phyloP scores from a whole-genome alignment of 176 grass and related monocot species.

The Poa pratensis region DNA sequence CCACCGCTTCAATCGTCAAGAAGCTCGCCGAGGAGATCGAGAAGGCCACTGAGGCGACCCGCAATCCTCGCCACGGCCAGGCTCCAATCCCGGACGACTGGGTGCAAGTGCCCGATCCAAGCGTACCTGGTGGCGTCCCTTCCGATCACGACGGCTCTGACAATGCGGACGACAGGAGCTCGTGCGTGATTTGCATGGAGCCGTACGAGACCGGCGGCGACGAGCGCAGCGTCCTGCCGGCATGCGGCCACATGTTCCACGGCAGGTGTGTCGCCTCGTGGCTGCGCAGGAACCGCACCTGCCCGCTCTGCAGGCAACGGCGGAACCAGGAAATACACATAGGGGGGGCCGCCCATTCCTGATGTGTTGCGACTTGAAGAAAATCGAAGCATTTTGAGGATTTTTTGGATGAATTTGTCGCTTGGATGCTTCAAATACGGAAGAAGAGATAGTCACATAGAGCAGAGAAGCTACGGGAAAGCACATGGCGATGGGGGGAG shows the following conservation, averaged over 20 bases:
- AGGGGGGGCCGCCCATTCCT: too few relatives aligned
- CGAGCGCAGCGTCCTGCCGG: background rate
- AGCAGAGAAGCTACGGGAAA: too few relatives aligned
- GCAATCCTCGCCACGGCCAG: background rate
- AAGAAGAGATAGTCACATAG: too few relatives aligned
- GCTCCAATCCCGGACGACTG: background rate
- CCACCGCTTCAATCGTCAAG: background rate
- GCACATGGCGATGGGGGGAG: too few relatives aligned
- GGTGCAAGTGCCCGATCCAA: background rate
- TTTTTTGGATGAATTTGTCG: too few relatives aligned
- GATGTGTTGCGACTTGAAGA: too few relatives aligned
- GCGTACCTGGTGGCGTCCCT: background rate
- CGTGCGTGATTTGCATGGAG: conserved; percentile 22
- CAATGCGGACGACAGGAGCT: background rate
- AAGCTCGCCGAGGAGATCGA: background rate
- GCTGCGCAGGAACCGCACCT: background rate
- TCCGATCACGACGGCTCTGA: background rate
- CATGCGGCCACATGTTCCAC: conserved; percentile 24
- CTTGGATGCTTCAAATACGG: too few relatives aligned
- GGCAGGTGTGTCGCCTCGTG: background rate
- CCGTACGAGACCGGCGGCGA: conserved; percentile 19
- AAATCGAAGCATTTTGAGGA: too few relatives aligned
- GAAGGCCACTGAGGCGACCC: background rate
- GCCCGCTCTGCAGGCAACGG: background rate
- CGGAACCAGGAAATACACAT: too few relatives aligned